Base-by-base conservation (phyloP, 2,329 filamentous ascomycete genomes). In the Apiospora pterosperma region DNA sequence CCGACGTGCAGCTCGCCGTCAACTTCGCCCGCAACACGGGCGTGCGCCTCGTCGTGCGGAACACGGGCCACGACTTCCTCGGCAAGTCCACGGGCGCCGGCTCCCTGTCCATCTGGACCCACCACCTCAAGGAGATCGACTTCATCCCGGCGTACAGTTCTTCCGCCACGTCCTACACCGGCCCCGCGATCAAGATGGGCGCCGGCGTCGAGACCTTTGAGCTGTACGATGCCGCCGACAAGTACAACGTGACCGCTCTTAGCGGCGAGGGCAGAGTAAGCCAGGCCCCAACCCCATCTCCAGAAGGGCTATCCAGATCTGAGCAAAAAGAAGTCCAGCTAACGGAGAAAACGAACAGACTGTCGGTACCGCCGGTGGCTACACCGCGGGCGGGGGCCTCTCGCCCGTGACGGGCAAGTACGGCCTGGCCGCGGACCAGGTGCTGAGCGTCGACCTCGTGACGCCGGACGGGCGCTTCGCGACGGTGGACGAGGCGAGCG, bases 161-260 rank as follows among this genome's bases (percentile, higher is more conserved):
- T 1, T 5, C 39, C 1, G 65, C 66, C 36, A 42, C 63, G 1
- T 55, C 63, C 12, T 81, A 79, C 64, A 72, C 72, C 0, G 84
- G 84, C 0, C 75, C 80, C 2, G 85, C 84, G 0, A 79, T 88
- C 68, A 87, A 84, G 71, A 75, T 86, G 21, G 85, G 84, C 2
- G 79, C 84, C 11, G 86, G 85, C 62, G 80, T 88, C 7, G 77
- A 84, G 64, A 82, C 80, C 1, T 76, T 75, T 39, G 84, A 88
- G 66, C 73, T 85, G 1, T 87, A 87, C 69, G 79, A 79, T 36
- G 80, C 79, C 42, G 84, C 83, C 2, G 70, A 82, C n/a, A 74
- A 77, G 34, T 72, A 79, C 34, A 81, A 81, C 1, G 76, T 82
- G 62, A 78, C 76, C 0, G 78, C 87, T 1, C 80, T 88, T 2